Evolutionary conservation across 371 early-diverging fungal species (phyloP), one percentile per base, ranked within the genome.

Genomic region (Sporodiniella umbellata): DNA sequence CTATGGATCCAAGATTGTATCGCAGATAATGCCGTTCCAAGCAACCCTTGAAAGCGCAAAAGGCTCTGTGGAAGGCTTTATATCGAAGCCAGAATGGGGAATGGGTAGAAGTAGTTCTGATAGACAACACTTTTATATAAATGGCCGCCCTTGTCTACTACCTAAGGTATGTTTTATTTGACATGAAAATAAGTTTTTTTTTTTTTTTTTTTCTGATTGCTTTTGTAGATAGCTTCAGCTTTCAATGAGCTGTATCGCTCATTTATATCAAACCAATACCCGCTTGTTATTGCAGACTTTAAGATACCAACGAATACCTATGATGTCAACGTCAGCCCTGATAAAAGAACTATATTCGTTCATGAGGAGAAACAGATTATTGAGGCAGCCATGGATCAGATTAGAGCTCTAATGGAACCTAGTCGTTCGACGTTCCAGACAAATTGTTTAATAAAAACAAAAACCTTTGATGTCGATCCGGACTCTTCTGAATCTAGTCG

Each of bases 321-420:
- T 62, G 98, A 98, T 72, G 92, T 94, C 17, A 98, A 98, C 53
- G 83, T 98, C 22, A 93, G 92, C 14, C 98, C 98, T 4, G 94
- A 98, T 62, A 98, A 98, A 61, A 80, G 98, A 30, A 93, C 90
- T 0, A 76, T 96, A 4, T 73, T 93, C 48, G 51, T 98, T 3
- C 88, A 93, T 43, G 60, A 89, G 39, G 97, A 96, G 42, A 30
- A 7, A 10, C 48, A 51, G 30, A 42, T 59, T 37, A 28, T 26
- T 8, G 47, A 60, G 3, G 10, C 21, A 0, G 33, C 56, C 0
- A 23, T 33, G 68, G 68, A 70, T 23, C 57, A 69, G 18, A 51
- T 88, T 1, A 68, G 58, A 10, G 58, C 65, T 11, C 42, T 83
- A 10, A 71, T 86, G 45, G 80, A 85, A 48, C 85, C 87, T 8